A percentile compares a stretch with the other conserved stretches of the same genome.
Evolutionary conservation across 2,329 filamentous ascomycete genomes (phyloP).

Genomic region (Mollisiaceae sp.): DNA sequence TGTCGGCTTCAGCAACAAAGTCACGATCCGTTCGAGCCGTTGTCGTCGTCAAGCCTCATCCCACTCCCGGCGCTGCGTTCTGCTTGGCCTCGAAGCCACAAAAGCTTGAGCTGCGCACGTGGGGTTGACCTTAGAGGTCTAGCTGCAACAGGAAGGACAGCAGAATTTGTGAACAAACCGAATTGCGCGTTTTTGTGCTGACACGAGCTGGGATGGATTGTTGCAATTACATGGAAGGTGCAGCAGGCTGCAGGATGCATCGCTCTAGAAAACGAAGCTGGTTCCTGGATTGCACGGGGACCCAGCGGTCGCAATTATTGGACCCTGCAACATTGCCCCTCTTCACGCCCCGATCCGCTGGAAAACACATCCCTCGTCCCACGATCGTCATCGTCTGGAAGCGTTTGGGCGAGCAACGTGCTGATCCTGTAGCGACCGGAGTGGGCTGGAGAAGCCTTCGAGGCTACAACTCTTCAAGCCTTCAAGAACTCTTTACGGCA

Average conservation of each 20-base stretch:
- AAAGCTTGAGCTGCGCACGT: conserved; percentile 7
- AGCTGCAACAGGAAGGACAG: conserved; percentile 19
- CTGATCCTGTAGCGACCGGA: background rate
- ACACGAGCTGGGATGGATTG: conserved; percentile 8
- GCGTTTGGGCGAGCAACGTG: background rate
- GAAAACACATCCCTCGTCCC: background rate
- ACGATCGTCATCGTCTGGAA: background rate
- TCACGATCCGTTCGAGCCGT: background rate
- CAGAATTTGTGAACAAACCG: background rate
- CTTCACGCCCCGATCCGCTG: background rate
- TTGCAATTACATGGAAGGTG: conserved; percentile 8
- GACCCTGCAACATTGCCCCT: background rate
- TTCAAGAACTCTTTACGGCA: too few relatives aligned
- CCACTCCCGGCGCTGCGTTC: background rate
- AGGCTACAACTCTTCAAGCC: background rate
- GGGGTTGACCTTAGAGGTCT: conserved; percentile 3
- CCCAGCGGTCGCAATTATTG: conserved; percentile 16
- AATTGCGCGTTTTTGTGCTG: conserved; percentile 8
- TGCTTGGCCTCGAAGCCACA: background rate
- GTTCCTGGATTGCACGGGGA: conserved; percentile 23
- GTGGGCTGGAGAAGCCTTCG: background rate
- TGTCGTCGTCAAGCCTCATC: background rate
- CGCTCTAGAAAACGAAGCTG: background rate
- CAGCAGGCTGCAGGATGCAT: background rate
- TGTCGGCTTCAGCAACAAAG: too few relatives aligned